These are phyloP conservation scores for Pisolithus orientalis DNA, from an alignment of 768 basidiomycete genomes.

Conservation along the genomic window DNA sequence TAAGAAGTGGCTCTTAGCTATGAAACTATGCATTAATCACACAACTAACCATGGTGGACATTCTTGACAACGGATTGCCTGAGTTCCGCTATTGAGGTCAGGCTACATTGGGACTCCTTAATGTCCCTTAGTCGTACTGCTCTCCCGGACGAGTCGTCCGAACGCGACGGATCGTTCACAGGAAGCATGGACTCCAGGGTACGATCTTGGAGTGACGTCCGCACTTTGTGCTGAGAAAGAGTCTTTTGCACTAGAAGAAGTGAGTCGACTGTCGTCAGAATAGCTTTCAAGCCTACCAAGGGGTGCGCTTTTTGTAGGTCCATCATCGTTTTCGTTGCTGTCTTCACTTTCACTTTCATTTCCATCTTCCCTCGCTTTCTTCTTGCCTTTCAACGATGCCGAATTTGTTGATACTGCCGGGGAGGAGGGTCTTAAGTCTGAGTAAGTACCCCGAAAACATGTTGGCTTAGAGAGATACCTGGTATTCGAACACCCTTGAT, in stretches of 20 bases:
- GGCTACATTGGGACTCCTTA: constrained; percentile 65
- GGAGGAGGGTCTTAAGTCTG: constrained; percentile 47
- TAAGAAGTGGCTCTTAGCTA: constrained; percentile 24
- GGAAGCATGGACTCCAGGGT: constrained; percentile 96
- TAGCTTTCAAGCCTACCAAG: constrained; percentile 17
- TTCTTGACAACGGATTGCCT: constrained; percentile 51
- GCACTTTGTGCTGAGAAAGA: constrained; percentile 84
- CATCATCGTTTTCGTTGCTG: constrained; percentile 22
- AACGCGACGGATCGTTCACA: constrained; percentile 48
- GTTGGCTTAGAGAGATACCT: constrained; percentile 33
- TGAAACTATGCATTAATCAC: neutral
- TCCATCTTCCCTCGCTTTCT: constrained; percentile 36
- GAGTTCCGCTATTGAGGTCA: constrained; percentile 69
- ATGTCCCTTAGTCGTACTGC: constrained; percentile 43
- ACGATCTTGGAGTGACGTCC: constrained; percentile 80
- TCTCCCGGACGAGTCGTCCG: constrained; percentile 18
- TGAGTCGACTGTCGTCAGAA: constrained; percentile 4
- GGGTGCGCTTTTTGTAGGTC: constrained; percentile 16
- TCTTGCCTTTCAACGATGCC: constrained; percentile 10
- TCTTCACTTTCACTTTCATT: constrained; percentile 26
- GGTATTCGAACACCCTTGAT: constrained; percentile 68
- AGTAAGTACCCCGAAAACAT: neutral
- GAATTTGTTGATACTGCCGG: constrained; percentile 41
- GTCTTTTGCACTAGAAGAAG: constrained; percentile 36
- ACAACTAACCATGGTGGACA: constrained; percentile 61